Evolutionary conservation across 768 basidiomycete species (phyloP).

Genomic region (Termitomyces sp.): DNA sequence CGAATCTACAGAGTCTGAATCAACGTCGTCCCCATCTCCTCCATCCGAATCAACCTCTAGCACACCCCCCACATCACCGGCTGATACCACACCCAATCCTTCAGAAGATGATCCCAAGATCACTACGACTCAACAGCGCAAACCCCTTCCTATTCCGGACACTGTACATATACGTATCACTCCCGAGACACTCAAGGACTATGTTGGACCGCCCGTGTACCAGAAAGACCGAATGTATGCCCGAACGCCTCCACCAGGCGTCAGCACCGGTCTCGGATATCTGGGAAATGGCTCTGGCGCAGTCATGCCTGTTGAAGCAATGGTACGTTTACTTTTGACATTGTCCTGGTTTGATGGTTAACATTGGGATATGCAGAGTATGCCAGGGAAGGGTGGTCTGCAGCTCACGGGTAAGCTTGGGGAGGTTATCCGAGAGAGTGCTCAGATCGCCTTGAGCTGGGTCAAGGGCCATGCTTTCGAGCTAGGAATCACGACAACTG

Average conservation of each 20-base stretch:
- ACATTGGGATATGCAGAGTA: slow-evolving; percentile 52
- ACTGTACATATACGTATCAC: slow-evolving; percentile 79
- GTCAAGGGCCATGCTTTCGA: slow-evolving; percentile 88
- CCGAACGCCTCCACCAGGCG: slow-evolving; percentile 80
- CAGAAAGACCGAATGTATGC: slow-evolving; percentile 93
- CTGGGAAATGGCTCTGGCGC: slow-evolving; percentile 94
- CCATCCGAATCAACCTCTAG: slow-evolving; percentile 13
- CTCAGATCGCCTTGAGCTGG: slow-evolving; percentile 93
- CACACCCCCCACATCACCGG: slow-evolving; percentile 14
- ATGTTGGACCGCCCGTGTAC: slow-evolving; percentile 94
- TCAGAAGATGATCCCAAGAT: slow-evolving; percentile 28
- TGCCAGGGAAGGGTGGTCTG: slow-evolving; percentile 93
- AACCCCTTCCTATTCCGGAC: slow-evolving; percentile 79
- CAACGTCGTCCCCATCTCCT: slow-evolving; percentile 2
- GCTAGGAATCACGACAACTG: slow-evolving; percentile 75
- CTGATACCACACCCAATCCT: slow-evolving; percentile 16
- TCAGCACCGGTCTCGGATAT: slow-evolving; percentile 93
- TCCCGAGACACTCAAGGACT: slow-evolving; percentile 88
- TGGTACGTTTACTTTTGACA: slow-evolving; percentile 45
- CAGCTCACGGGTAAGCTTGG: slow-evolving; percentile 97
- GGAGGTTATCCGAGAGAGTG: slow-evolving; percentile 95
- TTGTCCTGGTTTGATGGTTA: not conserved
- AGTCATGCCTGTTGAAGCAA: slow-evolving; percentile 96
- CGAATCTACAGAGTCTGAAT: slow-evolving; percentile 7
- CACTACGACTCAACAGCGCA: slow-evolving; percentile 74